Evolutionary conservation across 1,139 yeast genomes (phyloP).

Genomic region (Pneumocystis oryctolagi): DNA sequence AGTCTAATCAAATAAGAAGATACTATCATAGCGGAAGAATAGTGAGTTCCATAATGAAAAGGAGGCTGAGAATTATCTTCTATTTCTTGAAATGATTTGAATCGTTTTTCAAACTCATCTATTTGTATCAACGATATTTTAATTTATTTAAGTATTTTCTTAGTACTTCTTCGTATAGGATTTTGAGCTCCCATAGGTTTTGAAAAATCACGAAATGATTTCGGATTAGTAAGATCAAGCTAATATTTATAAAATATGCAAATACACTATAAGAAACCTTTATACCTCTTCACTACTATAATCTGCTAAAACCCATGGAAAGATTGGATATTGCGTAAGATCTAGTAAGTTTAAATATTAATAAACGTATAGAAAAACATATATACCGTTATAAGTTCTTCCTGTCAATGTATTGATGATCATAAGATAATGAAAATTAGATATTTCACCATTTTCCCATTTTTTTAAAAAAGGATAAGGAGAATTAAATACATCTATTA

Average conservation of each 20-base stretch:
- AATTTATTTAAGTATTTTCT: background rate
- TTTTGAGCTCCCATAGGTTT: constrained; percentile 88
- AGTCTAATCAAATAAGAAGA: constrained; percentile 60
- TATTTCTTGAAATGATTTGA: constrained; percentile 47
- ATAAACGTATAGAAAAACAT: background rate
- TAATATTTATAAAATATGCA: background rate
- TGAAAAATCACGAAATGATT: constrained; percentile 53
- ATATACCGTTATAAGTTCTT: constrained; percentile 45
- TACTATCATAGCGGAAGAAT: constrained; percentile 85
- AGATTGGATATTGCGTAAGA: constrained; percentile 74
- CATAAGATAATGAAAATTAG: constrained; percentile 69
- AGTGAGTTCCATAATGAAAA: constrained; percentile 83
- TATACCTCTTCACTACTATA: constrained; percentile 40
- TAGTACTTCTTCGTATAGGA: constrained; percentile 32
- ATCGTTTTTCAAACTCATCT: constrained; percentile 49
- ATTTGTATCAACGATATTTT: background rate
- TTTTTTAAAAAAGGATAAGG: constrained; percentile 38
- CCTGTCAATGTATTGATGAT: constrained; percentile 72
- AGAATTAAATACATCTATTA: constrained; percentile 8
- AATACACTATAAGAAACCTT: background rate
- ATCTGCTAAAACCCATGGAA: constrained; percentile 81
- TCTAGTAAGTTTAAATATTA: constrained; percentile 25
- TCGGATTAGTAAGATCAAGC: constrained; percentile 46
- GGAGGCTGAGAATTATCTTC: constrained; percentile 44
- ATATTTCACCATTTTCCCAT: constrained; percentile 64